Percentiles rank a stretch among this genome's conserved stretches.
phyloP scores from a whole-genome alignment of 2,329 filamentous ascomycete genomes.

The Magnaporthiopsis poae region DNA sequence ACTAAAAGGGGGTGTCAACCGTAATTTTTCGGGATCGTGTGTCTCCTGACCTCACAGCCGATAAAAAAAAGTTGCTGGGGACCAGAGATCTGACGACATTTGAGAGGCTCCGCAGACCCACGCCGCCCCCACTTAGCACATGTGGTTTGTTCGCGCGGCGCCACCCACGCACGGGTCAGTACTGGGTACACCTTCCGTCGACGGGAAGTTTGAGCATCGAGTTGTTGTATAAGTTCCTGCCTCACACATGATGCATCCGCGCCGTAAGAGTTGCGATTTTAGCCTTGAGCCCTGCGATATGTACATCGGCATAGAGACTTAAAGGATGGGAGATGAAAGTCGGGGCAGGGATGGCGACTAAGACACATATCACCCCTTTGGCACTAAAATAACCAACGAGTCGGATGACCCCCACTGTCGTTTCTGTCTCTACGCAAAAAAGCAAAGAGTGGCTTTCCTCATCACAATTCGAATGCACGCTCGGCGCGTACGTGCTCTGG shows the following conservation, averaged over 20 bases:
- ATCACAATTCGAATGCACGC: no score
- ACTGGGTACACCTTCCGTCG: not conserved
- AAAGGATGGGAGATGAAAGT: no score
- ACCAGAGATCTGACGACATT: not conserved
- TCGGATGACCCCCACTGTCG: no score
- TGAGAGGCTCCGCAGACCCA: not conserved
- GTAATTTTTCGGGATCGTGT: not conserved
- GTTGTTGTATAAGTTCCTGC: not conserved
- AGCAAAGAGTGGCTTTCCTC: no score
- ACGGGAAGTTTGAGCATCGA: not conserved
- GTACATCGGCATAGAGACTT: no score
- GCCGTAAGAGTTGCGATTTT: not conserved
- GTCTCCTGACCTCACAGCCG: not conserved
- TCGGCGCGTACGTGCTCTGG: no score
- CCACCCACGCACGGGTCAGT: no score
- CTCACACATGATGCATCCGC: not conserved
- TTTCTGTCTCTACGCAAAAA: no score
- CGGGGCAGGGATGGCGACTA: not conserved
- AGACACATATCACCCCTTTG: not conserved
- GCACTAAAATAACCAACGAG: no score
- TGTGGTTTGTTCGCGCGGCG: not conserved
- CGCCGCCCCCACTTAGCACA: not conserved
- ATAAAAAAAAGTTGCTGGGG: not conserved
- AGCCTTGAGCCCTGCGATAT: not conserved
- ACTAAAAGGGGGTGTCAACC: not conserved